Percentiles rank a stretch among this genome's conserved stretches.
phyloP scores from a whole-genome alignment of 345 rosid species.

The Brassica carinata region DNA sequence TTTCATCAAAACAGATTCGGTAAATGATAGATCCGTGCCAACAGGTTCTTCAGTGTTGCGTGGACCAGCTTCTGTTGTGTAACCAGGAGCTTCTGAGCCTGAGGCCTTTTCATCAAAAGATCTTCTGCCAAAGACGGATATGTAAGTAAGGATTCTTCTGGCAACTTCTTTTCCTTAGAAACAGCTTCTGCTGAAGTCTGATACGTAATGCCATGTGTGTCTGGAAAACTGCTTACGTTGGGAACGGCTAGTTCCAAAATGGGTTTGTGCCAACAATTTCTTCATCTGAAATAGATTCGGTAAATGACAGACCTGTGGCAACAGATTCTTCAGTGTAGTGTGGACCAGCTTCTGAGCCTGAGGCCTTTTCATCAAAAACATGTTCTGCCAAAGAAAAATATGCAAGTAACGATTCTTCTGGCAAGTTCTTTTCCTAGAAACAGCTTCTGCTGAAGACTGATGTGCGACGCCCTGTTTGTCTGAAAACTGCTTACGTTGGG shows the following conservation, averaged over 20 bases:
- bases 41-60: background rate
- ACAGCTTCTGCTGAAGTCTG: conserved; percentile 16
- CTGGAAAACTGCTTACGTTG: conserved; percentile 1
- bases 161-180: background rate
- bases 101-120: background rate
- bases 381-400: conserved; percentile 18
- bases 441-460: conserved; percentile 17
- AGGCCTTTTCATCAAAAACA: background rate
- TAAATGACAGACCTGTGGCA: background rate
- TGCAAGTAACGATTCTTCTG: conserved; percentile 30
- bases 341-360: background rate
- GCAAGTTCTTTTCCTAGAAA: background rate
- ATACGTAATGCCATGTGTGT: background rate
- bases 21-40: background rate
- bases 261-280: too few species aligned
- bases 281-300: background rate
- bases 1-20: conserved; percentile 1
- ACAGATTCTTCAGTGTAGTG: background rate
- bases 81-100: background rate
- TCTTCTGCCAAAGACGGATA: conserved; percentile 21
- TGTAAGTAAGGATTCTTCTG: conserved; percentile 30
- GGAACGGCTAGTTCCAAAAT: conserved; percentile 19
- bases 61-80: background rate
- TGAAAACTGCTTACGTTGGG: conserved; percentile 1
- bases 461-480: background rate